Conservation (phyloP, 2,329 filamentous ascomycete species). For the Ceratocystis smalleyi region DNA sequence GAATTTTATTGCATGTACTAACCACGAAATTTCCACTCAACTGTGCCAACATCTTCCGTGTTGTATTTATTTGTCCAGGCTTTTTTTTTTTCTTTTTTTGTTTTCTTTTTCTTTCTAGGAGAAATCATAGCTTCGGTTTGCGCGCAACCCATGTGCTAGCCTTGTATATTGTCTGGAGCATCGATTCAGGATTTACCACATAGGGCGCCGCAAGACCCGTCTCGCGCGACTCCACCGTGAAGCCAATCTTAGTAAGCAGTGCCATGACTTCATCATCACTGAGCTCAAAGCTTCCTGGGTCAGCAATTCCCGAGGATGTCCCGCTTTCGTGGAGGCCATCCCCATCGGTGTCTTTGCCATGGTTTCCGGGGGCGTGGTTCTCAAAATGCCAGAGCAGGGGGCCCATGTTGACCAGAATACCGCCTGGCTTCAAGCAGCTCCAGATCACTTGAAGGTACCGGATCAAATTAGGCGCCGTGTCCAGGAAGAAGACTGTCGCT, state of each 20-base stretch:
- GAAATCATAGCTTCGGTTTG: conserved; percentile 34
- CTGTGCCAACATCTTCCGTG: background rate
- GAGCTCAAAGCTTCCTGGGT: conserved; percentile 81
- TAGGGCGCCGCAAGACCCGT: conserved; percentile 58
- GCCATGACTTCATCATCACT: conserved; percentile 74
- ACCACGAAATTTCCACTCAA: background rate
- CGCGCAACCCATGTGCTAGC: conserved; percentile 75
- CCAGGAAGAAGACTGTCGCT: conserved; percentile 85
- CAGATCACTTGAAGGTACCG: conserved; percentile 73
- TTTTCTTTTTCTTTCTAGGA: conserved; percentile 10
- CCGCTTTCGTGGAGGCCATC: conserved; percentile 35
- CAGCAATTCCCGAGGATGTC: conserved; percentile 55
- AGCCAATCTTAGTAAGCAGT: conserved; percentile 60
- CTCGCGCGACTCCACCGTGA: conserved; percentile 51
- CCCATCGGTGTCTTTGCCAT: conserved; percentile 36
- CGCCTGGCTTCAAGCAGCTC: conserved; percentile 60
- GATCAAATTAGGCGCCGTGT: conserved; percentile 87
- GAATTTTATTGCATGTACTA: background rate
- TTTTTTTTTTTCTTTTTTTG: background rate
- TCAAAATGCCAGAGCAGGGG: conserved; percentile 94
- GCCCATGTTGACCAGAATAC: conserved; percentile 77
- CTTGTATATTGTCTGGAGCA: conserved; percentile 70
- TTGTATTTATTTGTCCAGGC: background rate
- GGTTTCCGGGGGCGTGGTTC: conserved; percentile 47
- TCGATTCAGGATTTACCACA: conserved; percentile 69